Percentiles rank a stretch among this genome's conserved stretches.
Conservation (phyloP, 257 asterid genomes). For the Paraleonurus japonicus region DNA sequence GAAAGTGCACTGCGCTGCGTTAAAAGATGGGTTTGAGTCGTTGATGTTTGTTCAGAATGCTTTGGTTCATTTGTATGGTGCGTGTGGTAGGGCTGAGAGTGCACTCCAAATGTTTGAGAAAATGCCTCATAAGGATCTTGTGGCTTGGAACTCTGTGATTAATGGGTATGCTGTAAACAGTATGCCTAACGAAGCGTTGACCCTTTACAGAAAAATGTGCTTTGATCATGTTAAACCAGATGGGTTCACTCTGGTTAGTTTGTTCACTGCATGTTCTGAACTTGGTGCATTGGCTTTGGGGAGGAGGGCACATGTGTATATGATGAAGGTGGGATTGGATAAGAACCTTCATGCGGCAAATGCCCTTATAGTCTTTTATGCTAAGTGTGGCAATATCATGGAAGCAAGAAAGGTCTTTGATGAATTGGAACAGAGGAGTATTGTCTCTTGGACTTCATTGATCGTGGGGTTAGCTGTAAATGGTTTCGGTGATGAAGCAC, state of each 20-base stretch:
- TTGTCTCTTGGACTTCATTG: conserved; percentile 74
- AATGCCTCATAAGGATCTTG: conserved; percentile 61
- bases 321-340: conserved; percentile 65
- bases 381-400: conserved; percentile 65
- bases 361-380: conserved; percentile 63
- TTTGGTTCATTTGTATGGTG: conserved; percentile 68
- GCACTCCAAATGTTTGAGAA: conserved; percentile 59
- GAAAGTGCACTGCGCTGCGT: conserved; percentile 54
- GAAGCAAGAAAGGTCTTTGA: conserved; percentile 63
- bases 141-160: conserved; percentile 76
- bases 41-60: conserved; percentile 78
- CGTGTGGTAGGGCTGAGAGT: conserved; percentile 56
- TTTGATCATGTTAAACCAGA: conserved; percentile 58
- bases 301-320: conserved; percentile 60
- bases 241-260: conserved; percentile 81
- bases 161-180: conserved; percentile 65
- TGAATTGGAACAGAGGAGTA: conserved; percentile 53
- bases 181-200: conserved; percentile 63
- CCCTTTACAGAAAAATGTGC: conserved; percentile 48
- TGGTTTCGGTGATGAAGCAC: conserved; percentile 69
- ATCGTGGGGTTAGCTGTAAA: conserved; percentile 75
- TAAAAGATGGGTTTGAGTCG: conserved; percentile 69
- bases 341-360: conserved; percentile 62
- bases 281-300: conserved; percentile 79
- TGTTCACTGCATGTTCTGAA: conserved; percentile 78